These are phyloP conservation scores for Vicia villosa DNA, from an alignment of 306 rosid species.

Conservation along the genomic window DNA sequence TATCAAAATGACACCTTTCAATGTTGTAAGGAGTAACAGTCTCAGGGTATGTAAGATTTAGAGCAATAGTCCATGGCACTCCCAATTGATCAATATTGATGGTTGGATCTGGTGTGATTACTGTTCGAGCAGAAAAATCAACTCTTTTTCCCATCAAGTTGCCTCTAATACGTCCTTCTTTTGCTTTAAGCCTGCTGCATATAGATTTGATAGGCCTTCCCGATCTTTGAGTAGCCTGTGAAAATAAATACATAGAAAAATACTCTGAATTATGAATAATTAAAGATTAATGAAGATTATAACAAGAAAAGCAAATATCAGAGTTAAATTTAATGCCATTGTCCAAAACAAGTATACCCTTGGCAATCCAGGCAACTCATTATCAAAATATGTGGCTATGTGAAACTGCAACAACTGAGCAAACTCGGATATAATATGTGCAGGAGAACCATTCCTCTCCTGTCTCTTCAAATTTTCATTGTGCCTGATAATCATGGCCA, in stretches of 20 bases:
- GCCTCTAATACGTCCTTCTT: slow-evolving; percentile 99
- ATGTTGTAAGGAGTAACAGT: slow-evolving; percentile 98
- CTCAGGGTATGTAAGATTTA: slow-evolving; percentile 97
- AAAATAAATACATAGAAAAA: slow-evolving; percentile 7
- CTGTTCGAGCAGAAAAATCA: slow-evolving; percentile 98
- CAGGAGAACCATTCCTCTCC: slow-evolving; percentile 97
- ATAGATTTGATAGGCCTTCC: slow-evolving; percentile 98
- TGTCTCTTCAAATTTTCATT: slow-evolving; percentile 91
- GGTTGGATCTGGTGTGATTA: slow-evolving; percentile 95
- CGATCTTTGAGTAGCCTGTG: slow-evolving; percentile 95
- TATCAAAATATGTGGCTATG: slow-evolving; percentile 94
- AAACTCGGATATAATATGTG: slow-evolving; percentile 93
- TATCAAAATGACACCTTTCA: slow-evolving; percentile 59
- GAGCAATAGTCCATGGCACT: slow-evolving; percentile 97
- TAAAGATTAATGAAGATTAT: not conserved
- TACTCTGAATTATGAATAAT: slow-evolving; percentile 3
- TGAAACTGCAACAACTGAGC: slow-evolving; percentile 97
- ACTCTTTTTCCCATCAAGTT: slow-evolving; percentile 98
- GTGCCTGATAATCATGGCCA: slow-evolving; percentile 97
- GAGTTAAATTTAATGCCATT: slow-evolving; percentile 19
- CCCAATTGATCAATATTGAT: slow-evolving; percentile 94
- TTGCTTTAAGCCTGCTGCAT: slow-evolving; percentile 98
- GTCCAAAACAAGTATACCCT: slow-evolving; percentile 64
- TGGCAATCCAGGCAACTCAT: slow-evolving; percentile 95
- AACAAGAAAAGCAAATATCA: slow-evolving; percentile 15